Evolutionary conservation across 208 protist species (phyloP).

Genomic region (Leishmania tarentolae): DNA sequence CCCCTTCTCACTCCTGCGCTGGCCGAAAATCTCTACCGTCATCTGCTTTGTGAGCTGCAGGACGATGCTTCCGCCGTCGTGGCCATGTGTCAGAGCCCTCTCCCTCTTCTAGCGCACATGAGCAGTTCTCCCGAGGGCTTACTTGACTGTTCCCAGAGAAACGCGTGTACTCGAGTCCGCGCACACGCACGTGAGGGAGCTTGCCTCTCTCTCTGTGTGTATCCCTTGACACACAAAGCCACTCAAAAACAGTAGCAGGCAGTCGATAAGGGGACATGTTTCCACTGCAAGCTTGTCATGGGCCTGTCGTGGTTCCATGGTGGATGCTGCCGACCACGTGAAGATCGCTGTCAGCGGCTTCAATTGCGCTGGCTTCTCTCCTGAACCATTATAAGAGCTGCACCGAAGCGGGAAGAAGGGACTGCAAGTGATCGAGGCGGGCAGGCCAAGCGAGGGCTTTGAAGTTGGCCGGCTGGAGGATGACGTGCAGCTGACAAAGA

Average conservation of each 20-base stretch:
- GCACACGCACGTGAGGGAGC: slow-evolving; percentile 94
- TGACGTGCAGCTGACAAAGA: no score
- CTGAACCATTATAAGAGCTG: no score
- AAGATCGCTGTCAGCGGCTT: no score
- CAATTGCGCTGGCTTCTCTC: no score
- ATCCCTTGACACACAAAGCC: neutral
- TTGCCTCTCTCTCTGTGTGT: neutral
- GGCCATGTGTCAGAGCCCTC: neutral
- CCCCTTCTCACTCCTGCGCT: neutral
- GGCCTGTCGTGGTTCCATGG: no score
- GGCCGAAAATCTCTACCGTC: neutral
- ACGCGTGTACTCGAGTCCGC: slow-evolving; percentile 43
- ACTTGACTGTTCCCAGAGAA: slow-evolving; percentile 6
- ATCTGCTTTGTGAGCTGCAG: neutral
- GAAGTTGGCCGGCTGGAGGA: no score
- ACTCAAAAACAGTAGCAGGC: neutral
- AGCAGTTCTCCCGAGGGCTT: slow-evolving; percentile 52
- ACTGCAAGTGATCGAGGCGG: no score
- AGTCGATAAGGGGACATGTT: no score
- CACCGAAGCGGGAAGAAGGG: no score
- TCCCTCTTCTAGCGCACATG: neutral
- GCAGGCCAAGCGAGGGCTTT: no score
- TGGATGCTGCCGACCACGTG: no score
- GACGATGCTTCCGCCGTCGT: neutral
- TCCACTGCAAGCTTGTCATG: no score